A percentile compares a stretch with the other conserved stretches of the same genome.
Conservation (phyloP, 345 rosid species). For the Boechera retrofracta region DNA sequence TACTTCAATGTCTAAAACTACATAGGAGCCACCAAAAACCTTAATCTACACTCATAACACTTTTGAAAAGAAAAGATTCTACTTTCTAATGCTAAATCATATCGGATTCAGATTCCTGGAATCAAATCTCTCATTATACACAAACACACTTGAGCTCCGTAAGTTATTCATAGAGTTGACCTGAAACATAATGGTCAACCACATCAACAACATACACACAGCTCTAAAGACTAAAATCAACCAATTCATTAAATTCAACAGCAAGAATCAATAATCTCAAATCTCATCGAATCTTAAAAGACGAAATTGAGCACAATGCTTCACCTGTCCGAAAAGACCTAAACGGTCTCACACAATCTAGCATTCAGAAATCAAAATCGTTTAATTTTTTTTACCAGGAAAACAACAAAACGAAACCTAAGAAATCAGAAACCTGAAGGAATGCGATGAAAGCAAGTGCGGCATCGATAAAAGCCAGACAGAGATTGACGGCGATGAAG, state of each 20-base stretch:
- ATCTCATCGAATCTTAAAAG: not conserved
- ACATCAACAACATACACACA: slow-evolving; percentile 8
- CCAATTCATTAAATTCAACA: not conserved
- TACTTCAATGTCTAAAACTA: slow-evolving; percentile 20
- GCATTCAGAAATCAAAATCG: slow-evolving; percentile 21
- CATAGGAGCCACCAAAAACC: not conserved
- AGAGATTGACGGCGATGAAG: slow-evolving; percentile 47
- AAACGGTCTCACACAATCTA: slow-evolving; percentile 13
- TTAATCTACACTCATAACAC: slow-evolving; percentile 13
- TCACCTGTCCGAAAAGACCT: slow-evolving; percentile 10
- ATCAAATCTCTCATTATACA: slow-evolving; percentile 26
- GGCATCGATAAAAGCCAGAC: slow-evolving; percentile 41
- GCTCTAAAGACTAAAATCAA: not conserved
- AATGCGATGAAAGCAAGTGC: slow-evolving; percentile 46
- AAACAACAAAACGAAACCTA: not conserved
- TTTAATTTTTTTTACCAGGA: not conserved
- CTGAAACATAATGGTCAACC: slow-evolving; percentile 41
- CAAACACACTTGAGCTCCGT: slow-evolving; percentile 15
- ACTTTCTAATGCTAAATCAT: slow-evolving; percentile 12
- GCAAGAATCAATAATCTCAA: slow-evolving; percentile 7
- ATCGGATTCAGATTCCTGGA: slow-evolving; percentile 32
- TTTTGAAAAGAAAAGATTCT: slow-evolving; percentile 23
- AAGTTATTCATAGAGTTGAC: slow-evolving; percentile 34
- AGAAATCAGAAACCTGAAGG: slow-evolving; percentile 38
- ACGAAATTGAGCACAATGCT: slow-evolving; percentile 29